Evolutionary conservation across 2,329 filamentous ascomycete genomes (phyloP), one percentile per base, ranked within the genome.

Genomic region (Exophiala sideris): DNA sequence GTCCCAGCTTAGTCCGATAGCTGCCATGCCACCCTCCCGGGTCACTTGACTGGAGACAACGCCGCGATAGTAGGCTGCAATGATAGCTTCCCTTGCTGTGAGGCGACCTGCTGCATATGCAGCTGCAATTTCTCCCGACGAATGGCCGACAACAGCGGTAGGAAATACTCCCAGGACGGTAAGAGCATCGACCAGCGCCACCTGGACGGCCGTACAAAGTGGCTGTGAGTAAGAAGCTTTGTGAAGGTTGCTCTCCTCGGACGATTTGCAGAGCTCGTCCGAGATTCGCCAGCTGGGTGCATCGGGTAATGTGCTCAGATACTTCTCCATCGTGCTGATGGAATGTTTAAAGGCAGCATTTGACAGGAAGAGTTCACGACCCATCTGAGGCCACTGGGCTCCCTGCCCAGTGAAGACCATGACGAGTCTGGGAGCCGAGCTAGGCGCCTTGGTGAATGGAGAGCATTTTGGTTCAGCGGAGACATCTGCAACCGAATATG

Each of bases 401-500:
- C 70, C 70, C 46, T 73, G 70, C 3, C 70, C 70, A 11, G 65
- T 72, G 49, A 71, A 73, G 2, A 68, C 59, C 33, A 69, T 67
- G 2, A 46, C 52, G 5, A 67, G 52, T 9, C 36, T 46, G 12
- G 45, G 49, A 33, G 45, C 44, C 11, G 21, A 29, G 24, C 24
- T 29, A 29, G 39, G 32, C 45, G 38, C 33, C 32, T 34, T 14
- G 16, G 18, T 14, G 11, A 32, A 47, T 10, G 24, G 45, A 16
- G 11, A 47, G 45, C 14, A 38, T 10, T 34, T 20, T 34, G 33
- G 14, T 18, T 34, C n/a, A 11, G n/a, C n/a, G 45, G 12, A 21
- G 29, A 18, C 16, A 33, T 6, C 18, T 18, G 35, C 20, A 34
- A 56, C 20, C 11, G 14, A 14, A 34, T 48, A 56, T 42, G 35